phyloP scores from a whole-genome alignment of 371 early-diverging fungal genomes.

The Dichotomocladium elegans region DNA sequence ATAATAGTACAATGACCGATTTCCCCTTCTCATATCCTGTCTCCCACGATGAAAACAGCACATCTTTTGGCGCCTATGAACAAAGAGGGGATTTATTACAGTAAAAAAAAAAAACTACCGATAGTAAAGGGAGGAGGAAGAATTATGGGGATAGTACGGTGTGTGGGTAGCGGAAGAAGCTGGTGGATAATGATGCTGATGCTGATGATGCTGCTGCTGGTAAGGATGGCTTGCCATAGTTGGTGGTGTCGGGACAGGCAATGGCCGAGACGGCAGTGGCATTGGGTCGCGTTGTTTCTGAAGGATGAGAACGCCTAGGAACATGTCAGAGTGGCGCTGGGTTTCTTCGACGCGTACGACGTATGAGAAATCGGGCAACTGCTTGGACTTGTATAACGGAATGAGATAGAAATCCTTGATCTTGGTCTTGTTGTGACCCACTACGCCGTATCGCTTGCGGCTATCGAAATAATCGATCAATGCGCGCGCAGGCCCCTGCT shows the following conservation, averaged over 20 bases:
- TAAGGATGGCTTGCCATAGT: background rate
- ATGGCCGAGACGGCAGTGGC: background rate
- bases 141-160: no score
- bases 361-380: conserved; percentile 54
- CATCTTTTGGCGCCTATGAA: no score
- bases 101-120: no score
- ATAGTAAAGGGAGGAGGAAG: no score
- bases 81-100: no score
- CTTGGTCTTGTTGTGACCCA: conserved; percentile 58
- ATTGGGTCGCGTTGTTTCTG: conserved; percentile 23
- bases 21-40: no score
- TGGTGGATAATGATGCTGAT: background rate
- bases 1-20: no score
- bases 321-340: conserved; percentile 28
- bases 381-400: conserved; percentile 48
- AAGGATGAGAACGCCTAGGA: conserved; percentile 53
- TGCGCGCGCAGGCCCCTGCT: conserved; percentile 27
- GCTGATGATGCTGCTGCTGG: background rate
- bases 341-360: conserved; percentile 41
- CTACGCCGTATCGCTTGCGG: conserved; percentile 64
- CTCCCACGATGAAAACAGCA: no score
- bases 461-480: conserved; percentile 60
- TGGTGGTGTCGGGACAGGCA: background rate
- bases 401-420: conserved; percentile 78
- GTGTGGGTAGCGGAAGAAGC: background rate